Percentiles rank a stretch among this genome's conserved stretches.
Evolutionary conservation across 139 green algal genomes (phyloP).

Genomic region (Pseudopediastrum boryanum): DNA sequence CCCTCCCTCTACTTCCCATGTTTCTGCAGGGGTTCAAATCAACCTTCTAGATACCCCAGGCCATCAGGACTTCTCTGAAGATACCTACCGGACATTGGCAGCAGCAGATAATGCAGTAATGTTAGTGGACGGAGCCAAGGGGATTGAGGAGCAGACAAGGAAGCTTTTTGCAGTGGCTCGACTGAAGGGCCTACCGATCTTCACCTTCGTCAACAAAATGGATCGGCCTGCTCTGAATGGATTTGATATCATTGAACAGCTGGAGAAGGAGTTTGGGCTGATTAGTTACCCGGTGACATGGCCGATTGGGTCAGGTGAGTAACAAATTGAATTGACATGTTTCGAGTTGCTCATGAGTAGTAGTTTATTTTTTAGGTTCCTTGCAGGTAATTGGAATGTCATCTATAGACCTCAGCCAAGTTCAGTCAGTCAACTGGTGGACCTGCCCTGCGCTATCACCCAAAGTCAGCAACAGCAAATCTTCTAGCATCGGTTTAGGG

Average conservation of each 20-base stretch:
- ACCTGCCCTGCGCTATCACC: too few species aligned
- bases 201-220: constrained; percentile 73
- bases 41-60: constrained; percentile 82
- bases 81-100: constrained; percentile 63
- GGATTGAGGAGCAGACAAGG: constrained; percentile 35
- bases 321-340: not conserved
- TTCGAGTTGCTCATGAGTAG: too few species aligned
- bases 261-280: constrained; percentile 78
- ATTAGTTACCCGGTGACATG: constrained; percentile 78
- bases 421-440: too few species aligned
- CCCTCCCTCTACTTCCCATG: not conserved
- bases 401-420: too few species aligned
- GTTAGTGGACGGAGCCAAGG: constrained; percentile 71
- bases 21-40: constrained; percentile 45
- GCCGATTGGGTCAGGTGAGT: constrained; percentile 67
- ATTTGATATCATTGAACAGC: constrained; percentile 83
- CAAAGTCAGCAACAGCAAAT: too few species aligned
- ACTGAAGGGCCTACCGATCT: constrained; percentile 65
- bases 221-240: constrained; percentile 69
- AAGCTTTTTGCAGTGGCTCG: constrained; percentile 73
- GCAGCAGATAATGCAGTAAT: constrained; percentile 85
- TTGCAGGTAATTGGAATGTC: too few species aligned
- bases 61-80: constrained; percentile 53
- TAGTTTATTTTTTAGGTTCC: too few species aligned
- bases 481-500: too few species aligned